Evolutionary conservation across 352 stramenopile genomes (phyloP).

Genomic region (Phytophthora crassamura): DNA sequence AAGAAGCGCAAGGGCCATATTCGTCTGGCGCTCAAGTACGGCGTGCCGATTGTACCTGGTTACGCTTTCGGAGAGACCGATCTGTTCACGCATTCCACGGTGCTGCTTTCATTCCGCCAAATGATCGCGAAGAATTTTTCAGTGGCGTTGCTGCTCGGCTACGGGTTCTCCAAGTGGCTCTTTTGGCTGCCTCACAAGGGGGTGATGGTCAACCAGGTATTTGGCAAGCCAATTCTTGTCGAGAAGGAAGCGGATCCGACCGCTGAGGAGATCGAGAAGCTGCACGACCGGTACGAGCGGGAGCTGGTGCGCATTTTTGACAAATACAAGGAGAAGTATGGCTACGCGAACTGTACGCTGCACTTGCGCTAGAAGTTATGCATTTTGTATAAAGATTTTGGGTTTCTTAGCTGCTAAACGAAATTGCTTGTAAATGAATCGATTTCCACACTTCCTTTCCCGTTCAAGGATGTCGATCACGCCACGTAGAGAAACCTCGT

Average conservation of each 20-base stretch:
- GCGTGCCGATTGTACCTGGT: slow-evolving; percentile 72
- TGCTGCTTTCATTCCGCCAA: slow-evolving; percentile 75
- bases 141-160: slow-evolving; percentile 66
- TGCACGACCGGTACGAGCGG: slow-evolving; percentile 69
- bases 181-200: slow-evolving; percentile 66
- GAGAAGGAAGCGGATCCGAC: slow-evolving; percentile 66
- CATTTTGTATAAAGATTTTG: slow-evolving; percentile 22
- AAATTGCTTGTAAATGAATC: slow-evolving; percentile 22
- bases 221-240: slow-evolving; percentile 75
- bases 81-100: slow-evolving; percentile 81
- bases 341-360: slow-evolving; percentile 62
- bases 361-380: slow-evolving; percentile 54
- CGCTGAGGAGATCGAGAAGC: slow-evolving; percentile 65
- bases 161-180: slow-evolving; percentile 62
- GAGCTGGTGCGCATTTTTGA: slow-evolving; percentile 84
- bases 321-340: slow-evolving; percentile 86
- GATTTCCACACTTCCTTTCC: slow-evolving; percentile 1
- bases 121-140: slow-evolving; percentile 73
- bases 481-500: slow-evolving; percentile 77
- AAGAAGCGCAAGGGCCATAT: slow-evolving; percentile 88
- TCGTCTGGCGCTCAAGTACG: slow-evolving; percentile 77
- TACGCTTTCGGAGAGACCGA: slow-evolving; percentile 89
- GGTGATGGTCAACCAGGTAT: slow-evolving; percentile 72
- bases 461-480: slow-evolving; percentile 23
- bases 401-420: slow-evolving; percentile 11